These are phyloP conservation scores for Xylaria polymorpha DNA, from an alignment of 2,329 filamentous ascomycete species.

Conservation along the genomic window DNA sequence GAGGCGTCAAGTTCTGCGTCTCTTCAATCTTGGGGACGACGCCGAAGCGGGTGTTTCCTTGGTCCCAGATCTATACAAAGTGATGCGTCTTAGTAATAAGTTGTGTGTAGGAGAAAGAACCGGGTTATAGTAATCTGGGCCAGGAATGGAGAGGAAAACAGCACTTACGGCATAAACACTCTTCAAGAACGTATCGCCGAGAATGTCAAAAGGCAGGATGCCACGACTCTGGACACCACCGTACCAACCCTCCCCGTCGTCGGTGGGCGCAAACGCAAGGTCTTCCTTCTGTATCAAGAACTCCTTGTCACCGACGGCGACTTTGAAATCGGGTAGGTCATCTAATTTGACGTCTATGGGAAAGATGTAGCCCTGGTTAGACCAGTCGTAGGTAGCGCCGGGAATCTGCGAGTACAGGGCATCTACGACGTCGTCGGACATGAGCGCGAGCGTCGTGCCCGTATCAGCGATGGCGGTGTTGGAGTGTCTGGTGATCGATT, in stretches of 20 bases:
- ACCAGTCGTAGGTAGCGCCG: conserved; percentile 66
- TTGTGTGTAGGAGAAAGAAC: not conserved
- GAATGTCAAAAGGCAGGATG: conserved; percentile 68
- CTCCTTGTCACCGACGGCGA: conserved; percentile 71
- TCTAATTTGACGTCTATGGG: conserved; percentile 63
- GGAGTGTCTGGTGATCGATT: conserved; percentile 59
- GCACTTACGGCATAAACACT: conserved; percentile 67
- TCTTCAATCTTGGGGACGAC: conserved; percentile 65
- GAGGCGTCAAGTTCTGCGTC: conserved; percentile 50
- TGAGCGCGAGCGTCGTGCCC: conserved; percentile 74
- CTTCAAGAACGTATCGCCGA: conserved; percentile 73
- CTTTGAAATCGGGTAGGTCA: conserved; percentile 68
- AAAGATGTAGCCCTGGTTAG: conserved; percentile 72
- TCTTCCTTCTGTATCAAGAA: conserved; percentile 73
- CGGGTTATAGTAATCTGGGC: not conserved
- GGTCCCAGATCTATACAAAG: conserved; percentile 69
- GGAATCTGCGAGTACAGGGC: conserved; percentile 73
- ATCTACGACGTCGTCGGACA: conserved; percentile 70
- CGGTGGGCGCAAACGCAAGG: conserved; percentile 67
- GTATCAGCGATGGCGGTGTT: conserved; percentile 79
- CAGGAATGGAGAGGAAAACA: not conserved
- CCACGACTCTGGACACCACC: conserved; percentile 75
- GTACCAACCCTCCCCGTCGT: conserved; percentile 63
- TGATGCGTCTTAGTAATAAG: conserved; percentile 12
- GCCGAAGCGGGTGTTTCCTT: conserved; percentile 69